Evolutionary conservation across 1,284 basidiomycete genomes (phyloP), one percentile per base, ranked within the genome.

Genomic region (Marasmius tenuissimus): DNA sequence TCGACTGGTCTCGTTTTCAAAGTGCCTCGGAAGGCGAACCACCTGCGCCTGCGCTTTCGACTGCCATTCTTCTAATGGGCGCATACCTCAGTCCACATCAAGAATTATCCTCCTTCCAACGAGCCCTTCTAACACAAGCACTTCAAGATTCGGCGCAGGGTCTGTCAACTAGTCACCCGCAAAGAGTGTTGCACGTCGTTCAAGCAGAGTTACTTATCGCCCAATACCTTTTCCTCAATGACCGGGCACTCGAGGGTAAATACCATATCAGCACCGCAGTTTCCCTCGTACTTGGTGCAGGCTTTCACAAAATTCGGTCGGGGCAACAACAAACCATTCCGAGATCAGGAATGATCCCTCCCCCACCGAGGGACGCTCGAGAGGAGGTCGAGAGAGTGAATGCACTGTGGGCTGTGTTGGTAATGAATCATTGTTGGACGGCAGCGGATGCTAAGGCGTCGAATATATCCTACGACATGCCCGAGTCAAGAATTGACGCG

Each of bases 391-490:
- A 65, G 50, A 45, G 39, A 37, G 56, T 65, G 22, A 62, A 61
- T 45, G 64, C 61, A 10, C 52, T 65, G 20, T 65, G 64, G 64
- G 63, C 57, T 14, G 64, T 65, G 20, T 57, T 63, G 14, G 57
- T 39, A 8, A 18, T 65, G 34, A 61, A 63, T n/a, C 60, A 60
- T 37, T 45, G 57, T 39, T 65, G 64, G 64, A 61, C 56, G 10
- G 52, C 59, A 18, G 57, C 54, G 1, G 61, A 65, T 60, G 59
- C 57, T 2, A 40, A 49, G n/a, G 42, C 64, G 20, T 57, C 64
- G 3, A 47, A 58, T 16, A 53, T 56, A 22, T 7, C 57, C 7
- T 58, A 59, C 22, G 57, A 55, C 14, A 37, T 35, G 3, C 39
- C 42, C 9, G 59, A 62, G 9, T 45, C 61, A 27, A 58, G 61